phyloP scores from a whole-genome alignment of 208 protist species.

The Crithidia mellificae region DNA sequence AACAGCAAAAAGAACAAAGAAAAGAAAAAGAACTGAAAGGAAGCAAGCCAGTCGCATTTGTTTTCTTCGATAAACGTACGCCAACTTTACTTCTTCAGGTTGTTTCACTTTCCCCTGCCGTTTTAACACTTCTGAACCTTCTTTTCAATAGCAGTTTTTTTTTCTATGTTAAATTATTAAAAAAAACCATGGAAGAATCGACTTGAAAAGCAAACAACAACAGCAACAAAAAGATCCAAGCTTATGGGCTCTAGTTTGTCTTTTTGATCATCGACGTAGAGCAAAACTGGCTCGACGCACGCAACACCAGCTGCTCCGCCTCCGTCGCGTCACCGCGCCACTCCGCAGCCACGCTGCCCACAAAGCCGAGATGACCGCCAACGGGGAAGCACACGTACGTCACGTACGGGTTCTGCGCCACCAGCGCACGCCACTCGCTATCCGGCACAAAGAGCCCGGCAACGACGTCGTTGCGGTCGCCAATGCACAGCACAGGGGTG shows the following conservation, averaged over 20 bases:
- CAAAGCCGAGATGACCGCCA: slow-evolving; percentile 68
- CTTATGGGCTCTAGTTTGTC: not conserved
- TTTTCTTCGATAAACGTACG: slow-evolving; percentile 8
- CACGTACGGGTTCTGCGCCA: slow-evolving; percentile 27
- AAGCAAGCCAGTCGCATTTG: not conserved
- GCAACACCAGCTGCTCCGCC: slow-evolving; percentile 28
- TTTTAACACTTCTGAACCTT: no score
- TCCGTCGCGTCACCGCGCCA: slow-evolving; percentile 23
- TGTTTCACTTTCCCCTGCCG: no score
- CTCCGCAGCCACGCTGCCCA: slow-evolving; percentile 39
- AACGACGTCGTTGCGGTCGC: slow-evolving; percentile 53
- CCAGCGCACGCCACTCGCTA: slow-evolving; percentile 35
- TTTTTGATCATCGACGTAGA: not conserved
- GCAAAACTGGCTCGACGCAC: slow-evolving; percentile 18
- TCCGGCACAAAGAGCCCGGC: slow-evolving; percentile 29
- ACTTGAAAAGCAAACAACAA: no score
- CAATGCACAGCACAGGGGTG: slow-evolving; percentile 55
- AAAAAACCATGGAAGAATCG: no score
- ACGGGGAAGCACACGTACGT: slow-evolving; percentile 50
- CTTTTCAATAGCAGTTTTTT: no score
- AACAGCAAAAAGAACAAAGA: not conserved
- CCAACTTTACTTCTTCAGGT: not conserved
- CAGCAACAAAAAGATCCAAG: not conserved
- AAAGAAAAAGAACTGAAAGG: not conserved
- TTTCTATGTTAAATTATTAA: no score